Percentiles rank a stretch among this genome's conserved stretches.
phyloP scores from a whole-genome alignment of 1,139 yeast genomes.

The Geotrichum candidum region DNA sequence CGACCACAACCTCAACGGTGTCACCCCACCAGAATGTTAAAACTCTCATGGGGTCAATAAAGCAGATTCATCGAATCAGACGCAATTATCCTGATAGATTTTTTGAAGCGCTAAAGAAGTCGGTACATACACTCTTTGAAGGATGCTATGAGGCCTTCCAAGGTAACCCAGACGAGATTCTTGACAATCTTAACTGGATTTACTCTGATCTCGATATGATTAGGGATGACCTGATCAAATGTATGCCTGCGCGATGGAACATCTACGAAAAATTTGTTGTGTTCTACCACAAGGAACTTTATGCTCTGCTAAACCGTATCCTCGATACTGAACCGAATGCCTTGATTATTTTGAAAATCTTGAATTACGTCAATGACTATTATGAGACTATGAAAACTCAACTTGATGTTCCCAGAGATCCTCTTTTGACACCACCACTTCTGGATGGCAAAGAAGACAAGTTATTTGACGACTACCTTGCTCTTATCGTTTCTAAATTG shows the following conservation, averaged over 20 bases:
- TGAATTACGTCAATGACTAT: constrained; percentile 73
- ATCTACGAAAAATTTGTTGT: constrained; percentile 56
- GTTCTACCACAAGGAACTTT: constrained; percentile 64
- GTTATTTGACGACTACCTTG: constrained; percentile 63
- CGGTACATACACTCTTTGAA: constrained; percentile 60
- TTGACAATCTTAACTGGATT: constrained; percentile 75
- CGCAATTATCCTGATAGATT: constrained; percentile 66
- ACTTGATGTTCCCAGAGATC: constrained; percentile 34
- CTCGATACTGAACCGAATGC: constrained; percentile 63
- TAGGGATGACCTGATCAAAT: constrained; percentile 49
- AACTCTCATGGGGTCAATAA: constrained; percentile 19
- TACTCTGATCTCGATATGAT: constrained; percentile 72
- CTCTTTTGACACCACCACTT: constrained; percentile 38
- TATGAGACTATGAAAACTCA: constrained; percentile 46
- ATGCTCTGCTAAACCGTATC: constrained; percentile 55
- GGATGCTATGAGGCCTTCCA: constrained; percentile 56
- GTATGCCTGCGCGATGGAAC: constrained; percentile 73
- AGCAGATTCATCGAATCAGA: constrained; percentile 32
- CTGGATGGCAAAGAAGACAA: constrained; percentile 62
- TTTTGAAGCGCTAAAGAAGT: constrained; percentile 52
- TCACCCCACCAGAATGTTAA: constrained; percentile 10
- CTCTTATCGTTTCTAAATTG: constrained; percentile 62
- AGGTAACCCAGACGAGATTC: constrained; percentile 51
- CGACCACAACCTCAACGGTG: background rate
- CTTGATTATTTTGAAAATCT: constrained; percentile 40